Evolutionary conservation across 2,329 filamentous ascomycete genomes (phyloP).

Genomic region (Kalmusia sp.): DNA sequence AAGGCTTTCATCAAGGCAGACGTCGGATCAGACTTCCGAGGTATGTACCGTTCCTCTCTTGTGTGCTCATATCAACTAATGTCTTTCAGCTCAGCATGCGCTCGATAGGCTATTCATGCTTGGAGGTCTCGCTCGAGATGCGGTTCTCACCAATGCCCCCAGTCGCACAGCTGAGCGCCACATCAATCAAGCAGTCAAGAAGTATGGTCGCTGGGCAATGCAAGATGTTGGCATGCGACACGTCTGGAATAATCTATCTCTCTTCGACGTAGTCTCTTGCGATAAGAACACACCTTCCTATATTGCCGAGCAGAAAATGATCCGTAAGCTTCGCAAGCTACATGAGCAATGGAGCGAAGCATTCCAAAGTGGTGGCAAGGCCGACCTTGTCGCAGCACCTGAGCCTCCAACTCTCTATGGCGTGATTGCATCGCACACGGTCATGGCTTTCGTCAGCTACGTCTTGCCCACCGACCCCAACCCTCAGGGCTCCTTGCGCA

Average conservation of each 20-base stretch:
- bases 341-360: conserved; percentile 51
- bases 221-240: conserved; percentile 55
- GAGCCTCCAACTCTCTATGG: conserved; percentile 60
- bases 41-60: conserved; percentile 33
- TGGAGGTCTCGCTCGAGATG: conserved; percentile 60
- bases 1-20: conserved; percentile 56
- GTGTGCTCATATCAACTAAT: conserved; percentile 15
- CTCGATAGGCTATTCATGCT: conserved; percentile 58
- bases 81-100: conserved; percentile 56
- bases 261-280: conserved; percentile 56
- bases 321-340: conserved; percentile 52
- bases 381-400: conserved; percentile 15
- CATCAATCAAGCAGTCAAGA: conserved; percentile 51
- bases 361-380: conserved; percentile 30
- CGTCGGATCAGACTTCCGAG: conserved; percentile 54
- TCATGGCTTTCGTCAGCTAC: conserved; percentile 61
- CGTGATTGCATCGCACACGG: conserved; percentile 60
- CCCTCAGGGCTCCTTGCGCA: conserved; percentile 38
- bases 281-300: conserved; percentile 46
- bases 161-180: conserved; percentile 46
- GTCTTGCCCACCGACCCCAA: conserved; percentile 43
- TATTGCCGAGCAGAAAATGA: conserved; percentile 52
- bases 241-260: conserved; percentile 46
- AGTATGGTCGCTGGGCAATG: conserved; percentile 63
- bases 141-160: conserved; percentile 46